Base-by-base conservation (phyloP, 2,329 filamentous ascomycete genomes). In the Aureobasidium sp. region DNA sequence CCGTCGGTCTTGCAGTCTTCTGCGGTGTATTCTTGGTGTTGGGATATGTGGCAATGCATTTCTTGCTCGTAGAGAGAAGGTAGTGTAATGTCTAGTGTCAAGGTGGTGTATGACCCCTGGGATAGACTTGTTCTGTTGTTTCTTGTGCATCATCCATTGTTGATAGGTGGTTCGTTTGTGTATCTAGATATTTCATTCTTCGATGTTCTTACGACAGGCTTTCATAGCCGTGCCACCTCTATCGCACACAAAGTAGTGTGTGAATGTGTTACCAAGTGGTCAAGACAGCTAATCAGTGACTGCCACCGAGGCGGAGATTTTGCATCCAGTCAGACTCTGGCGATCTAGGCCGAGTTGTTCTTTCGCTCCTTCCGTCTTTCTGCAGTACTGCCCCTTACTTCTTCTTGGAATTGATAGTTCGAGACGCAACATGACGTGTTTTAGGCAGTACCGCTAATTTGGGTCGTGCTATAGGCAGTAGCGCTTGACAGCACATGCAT, bases 1-100 rank as follows among this genome's bases (percentile, higher is more conserved):
- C 94, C 27, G 78, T 88, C 55, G 92, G 90, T 49, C 77, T 99
- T 15, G 90, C 84, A 6, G 79, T 94, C 11, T 95, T 96, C 73
- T 90, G 88, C 1, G 87, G 82, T 0, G 81, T 84, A 0, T 99
- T 97, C 70, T 84, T 97, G 51, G 75, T 96, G 46, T 78, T 97
- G 65, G 93, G 94, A 7, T 99, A 97, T 72, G 78, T 77, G 31
- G 92, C 93, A 17, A 95, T 99, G 90, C 94, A 99, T 77, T 75
- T 97, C 63, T 75, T 99, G 68, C 83, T 99, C 50, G 84, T 99
- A 23, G 94, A 99, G 81, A 93, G 85, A 80, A 81, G 89, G 69
- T 93, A 80, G 65, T 63, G 54, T 49, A 43, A 55, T 55, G 51
- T 55, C 51, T 55, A 43, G 25, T 43, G 38, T 33, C 10, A 10